Conservation (phyloP, 2,329 filamentous ascomycete species). For the Aspergillus eucalypticola region DNA sequence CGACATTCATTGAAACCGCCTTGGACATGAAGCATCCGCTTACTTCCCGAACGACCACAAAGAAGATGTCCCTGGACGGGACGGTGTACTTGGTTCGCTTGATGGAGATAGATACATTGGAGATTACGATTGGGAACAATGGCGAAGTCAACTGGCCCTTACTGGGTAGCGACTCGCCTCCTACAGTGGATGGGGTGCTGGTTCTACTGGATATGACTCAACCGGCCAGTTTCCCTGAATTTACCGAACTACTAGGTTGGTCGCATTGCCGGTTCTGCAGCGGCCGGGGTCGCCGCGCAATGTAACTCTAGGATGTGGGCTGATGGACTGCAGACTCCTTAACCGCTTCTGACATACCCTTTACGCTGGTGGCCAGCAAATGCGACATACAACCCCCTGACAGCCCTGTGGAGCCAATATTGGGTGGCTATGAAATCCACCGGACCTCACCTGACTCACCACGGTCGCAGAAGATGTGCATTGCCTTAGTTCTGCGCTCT, state of each 20-base stretch:
- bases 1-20: slow-evolving; percentile 59
- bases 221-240: slow-evolving; percentile 69
- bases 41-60: slow-evolving; percentile 44
- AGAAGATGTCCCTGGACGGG: slow-evolving; percentile 60
- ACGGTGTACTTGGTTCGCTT: slow-evolving; percentile 58
- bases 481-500: slow-evolving; percentile 72
- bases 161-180: slow-evolving; percentile 64
- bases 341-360: slow-evolving; percentile 70
- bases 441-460: slow-evolving; percentile 70
- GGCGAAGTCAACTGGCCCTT: slow-evolving; percentile 54
- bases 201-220: slow-evolving; percentile 87
- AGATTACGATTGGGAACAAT: slow-evolving; percentile 53
- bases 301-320: slow-evolving; percentile 1
- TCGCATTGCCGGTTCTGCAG: slow-evolving; percentile 26
- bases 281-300: not conserved
- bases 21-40: slow-evolving; percentile 54
- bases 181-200: slow-evolving; percentile 77
- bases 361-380: slow-evolving; percentile 83
- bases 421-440: slow-evolving; percentile 70
- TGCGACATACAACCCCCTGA: slow-evolving; percentile 74
- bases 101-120: slow-evolving; percentile 56
- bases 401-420: slow-evolving; percentile 71
- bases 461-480: slow-evolving; percentile 72
- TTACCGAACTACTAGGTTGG: slow-evolving; percentile 79
- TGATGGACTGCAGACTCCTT: slow-evolving; percentile 62